Base-by-base conservation (phyloP, 1,284 basidiomycete genomes). In the Pseudozyma tsukubaensis region DNA sequence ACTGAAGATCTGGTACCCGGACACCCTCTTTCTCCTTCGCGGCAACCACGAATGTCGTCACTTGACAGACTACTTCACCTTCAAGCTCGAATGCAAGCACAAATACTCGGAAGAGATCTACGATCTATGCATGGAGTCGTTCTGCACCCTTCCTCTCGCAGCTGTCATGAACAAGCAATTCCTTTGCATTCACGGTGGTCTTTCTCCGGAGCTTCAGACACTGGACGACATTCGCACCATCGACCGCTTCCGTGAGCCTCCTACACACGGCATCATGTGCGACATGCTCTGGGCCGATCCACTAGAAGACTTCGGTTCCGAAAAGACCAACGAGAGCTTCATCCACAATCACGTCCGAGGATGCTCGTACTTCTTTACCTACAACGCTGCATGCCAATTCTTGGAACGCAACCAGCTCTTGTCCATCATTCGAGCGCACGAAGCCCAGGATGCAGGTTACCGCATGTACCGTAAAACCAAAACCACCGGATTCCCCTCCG, bases 91-190 rank as follows among this genome's bases (percentile, higher is more conserved):
- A 53, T 84, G 82, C 82, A 83, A 83, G 60, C 82, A 84, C 76
- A 84, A 84, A 69, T 84, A 84, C 62, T 84, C 82, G 16, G 82
- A 84, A 57, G 78, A 79, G 59, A 84, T 84, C 69, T 84, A 84
- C 59, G 82, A 84, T 59, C 73, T 83, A 34, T 83, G 81, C 66
- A 84, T 84, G 82, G 92, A 94, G 55, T 92, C 92, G 0, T 97
- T 97, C 87, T 96, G 94, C 85, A 89, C 92, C 4, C 88, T 97
- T 2, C 94, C 94, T 1, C 89, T 97, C 1, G 94, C 94, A 0
- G 94, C 94, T 16, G 87, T 97, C 83, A 95, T 97, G 93, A 97
- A 97, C 88, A 96, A 96, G 86, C 94, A 97, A 85, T 97, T 97
- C 86, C 87, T 97, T 69, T 97, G 94, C 85, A 94, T 97, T 65